Conservation (phyloP, 768 basidiomycete species). For the Tricholoma matsutake region DNA sequence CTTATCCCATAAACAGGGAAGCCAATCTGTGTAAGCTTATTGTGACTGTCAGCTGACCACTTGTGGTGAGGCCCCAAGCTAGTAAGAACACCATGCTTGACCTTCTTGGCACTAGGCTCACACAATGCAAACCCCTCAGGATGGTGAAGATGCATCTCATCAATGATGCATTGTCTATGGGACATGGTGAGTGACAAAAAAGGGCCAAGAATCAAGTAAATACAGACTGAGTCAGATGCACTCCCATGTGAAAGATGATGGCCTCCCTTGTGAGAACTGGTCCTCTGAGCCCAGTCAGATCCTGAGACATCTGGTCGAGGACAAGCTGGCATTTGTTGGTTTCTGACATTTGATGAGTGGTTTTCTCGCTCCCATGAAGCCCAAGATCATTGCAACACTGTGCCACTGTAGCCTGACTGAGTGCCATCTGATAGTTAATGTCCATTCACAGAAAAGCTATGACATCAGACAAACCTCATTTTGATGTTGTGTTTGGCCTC, state of each 20-base stretch:
- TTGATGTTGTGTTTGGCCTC: constrained; percentile 26
- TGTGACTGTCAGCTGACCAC: constrained; percentile 34
- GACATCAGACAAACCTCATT: constrained; percentile 20
- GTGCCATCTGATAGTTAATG: neutral
- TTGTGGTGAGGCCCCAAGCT: constrained; percentile 27
- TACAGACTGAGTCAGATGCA: constrained; percentile 28
- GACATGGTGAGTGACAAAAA: neutral
- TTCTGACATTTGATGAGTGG: constrained; percentile 22
- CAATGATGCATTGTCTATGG: too few species aligned
- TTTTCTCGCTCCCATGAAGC: constrained; percentile 23
- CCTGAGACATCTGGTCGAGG: constrained; percentile 31
- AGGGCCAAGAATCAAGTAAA: too few species aligned
- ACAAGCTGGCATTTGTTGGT: constrained; percentile 28
- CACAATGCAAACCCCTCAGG: constrained; percentile 20
- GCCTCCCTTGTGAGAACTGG: constrained; percentile 23
- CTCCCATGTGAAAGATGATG: constrained; percentile 25
- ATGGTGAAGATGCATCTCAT: constrained; percentile 20
- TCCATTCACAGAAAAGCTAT: too few species aligned
- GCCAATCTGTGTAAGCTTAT: constrained; percentile 30
- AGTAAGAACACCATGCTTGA: constrained; percentile 12
- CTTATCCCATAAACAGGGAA: constrained; percentile 29
- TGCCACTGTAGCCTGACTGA: constrained; percentile 26
- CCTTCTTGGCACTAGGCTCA: constrained; percentile 25
- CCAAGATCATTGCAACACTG: constrained; percentile 22
- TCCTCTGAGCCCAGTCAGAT: constrained; percentile 26